phyloP scores from a whole-genome alignment of 129 eudicot genomes.

The Centaurea solstitialis region DNA sequence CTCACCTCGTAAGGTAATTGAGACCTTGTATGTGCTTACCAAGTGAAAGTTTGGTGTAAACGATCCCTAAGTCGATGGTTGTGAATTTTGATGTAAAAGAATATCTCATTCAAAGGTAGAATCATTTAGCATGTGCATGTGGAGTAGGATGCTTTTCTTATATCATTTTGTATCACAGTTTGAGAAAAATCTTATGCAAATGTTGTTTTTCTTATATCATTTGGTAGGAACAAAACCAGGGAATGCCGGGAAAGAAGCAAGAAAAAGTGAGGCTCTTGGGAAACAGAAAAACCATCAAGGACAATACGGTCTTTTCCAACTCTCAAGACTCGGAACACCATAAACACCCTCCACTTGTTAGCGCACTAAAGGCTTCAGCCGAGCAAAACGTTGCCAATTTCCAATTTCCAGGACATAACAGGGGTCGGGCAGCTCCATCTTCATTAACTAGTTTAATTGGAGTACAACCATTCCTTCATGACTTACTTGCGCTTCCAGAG shows the following conservation, averaged over 20 bases:
- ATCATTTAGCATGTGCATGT: too few relatives aligned
- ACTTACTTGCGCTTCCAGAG: constrained; percentile 78
- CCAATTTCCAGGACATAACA: constrained; percentile 84
- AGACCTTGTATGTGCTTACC: too few relatives aligned
- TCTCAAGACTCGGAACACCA: constrained; percentile 8
- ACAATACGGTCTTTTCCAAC: neutral
- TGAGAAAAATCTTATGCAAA: neutral
- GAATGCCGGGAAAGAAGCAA: constrained; percentile 9
- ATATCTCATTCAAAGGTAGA: too few relatives aligned
- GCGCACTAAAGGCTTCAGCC: constrained; percentile 70
- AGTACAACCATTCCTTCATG: constrained; percentile 53
- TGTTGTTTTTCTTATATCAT: constrained; percentile 4
- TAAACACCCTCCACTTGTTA: constrained; percentile 58
- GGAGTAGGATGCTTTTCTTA: too few relatives aligned
- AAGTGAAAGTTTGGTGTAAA: neutral
- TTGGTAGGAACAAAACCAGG: constrained; percentile 40
- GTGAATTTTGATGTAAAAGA: too few relatives aligned
- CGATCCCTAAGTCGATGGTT: too few relatives aligned
- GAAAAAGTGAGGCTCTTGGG: neutral
- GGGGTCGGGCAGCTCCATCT: constrained; percentile 74
- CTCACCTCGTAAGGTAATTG: too few relatives aligned
- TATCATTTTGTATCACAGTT: neutral
- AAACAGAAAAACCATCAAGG: neutral
- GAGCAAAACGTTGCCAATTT: constrained; percentile 64
- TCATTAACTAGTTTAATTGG: constrained; percentile 63